A percentile compares a stretch with the other conserved stretches of the same genome.
Evolutionary conservation across 768 basidiomycete species (phyloP).

Genomic region (Mrakia gelida): DNA sequence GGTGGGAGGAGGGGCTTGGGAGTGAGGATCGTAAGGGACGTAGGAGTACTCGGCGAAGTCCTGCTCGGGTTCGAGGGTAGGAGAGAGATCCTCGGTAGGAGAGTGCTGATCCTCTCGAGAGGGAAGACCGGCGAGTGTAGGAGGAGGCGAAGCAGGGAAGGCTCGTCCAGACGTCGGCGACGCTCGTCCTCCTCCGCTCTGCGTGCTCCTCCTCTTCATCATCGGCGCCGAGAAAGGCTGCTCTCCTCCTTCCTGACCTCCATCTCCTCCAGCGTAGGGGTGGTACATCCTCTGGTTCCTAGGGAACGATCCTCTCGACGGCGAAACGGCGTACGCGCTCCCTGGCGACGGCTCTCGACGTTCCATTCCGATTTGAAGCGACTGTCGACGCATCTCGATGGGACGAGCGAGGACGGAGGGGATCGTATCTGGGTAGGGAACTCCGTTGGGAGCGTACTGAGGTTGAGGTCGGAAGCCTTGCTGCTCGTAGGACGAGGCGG

Average conservation of each 20-base stretch:
- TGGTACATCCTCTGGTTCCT: background rate
- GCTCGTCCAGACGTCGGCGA: background rate
- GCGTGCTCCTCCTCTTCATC: background rate
- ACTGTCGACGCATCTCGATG: conserved; percentile 1
- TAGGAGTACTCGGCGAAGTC: conserved; percentile 13
- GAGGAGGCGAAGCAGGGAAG: background rate
- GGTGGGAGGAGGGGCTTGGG: background rate
- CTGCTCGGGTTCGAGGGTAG: background rate
- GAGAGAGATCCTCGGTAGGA: background rate
- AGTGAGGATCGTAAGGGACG: background rate
- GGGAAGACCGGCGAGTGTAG: background rate
- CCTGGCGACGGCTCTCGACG: background rate
- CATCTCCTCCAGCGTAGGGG: background rate
- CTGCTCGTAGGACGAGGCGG: conserved; percentile 3
- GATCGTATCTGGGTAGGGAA: background rate
- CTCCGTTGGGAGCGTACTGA: background rate
- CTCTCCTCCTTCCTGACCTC: background rate
- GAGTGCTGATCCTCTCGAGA: background rate
- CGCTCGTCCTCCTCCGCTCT: background rate
- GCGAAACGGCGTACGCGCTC: background rate
- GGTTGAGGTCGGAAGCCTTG: background rate
- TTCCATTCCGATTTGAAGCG: conserved; percentile 1
- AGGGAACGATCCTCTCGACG: background rate
- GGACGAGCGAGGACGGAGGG: conserved; percentile 8
- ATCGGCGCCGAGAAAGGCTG: background rate